Evolutionary conservation across 352 stramenopile species (phyloP).

Genomic region (Thraustochytrium striatum): DNA sequence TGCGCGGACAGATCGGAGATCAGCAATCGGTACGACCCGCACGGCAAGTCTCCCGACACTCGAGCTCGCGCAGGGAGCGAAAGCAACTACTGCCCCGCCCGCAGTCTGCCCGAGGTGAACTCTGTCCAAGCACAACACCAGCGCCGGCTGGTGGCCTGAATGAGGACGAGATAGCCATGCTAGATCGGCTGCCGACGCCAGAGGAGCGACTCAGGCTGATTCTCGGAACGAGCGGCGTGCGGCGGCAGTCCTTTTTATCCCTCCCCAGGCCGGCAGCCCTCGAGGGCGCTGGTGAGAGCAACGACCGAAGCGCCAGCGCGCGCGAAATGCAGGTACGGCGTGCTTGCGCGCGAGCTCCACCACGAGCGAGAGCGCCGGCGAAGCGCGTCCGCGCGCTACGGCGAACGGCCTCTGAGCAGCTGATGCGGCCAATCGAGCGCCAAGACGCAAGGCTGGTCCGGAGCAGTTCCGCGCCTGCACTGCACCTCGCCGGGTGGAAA

Average conservation of each 20-base stretch:
- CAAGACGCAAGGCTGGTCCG: neutral
- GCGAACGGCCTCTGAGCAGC: too few relatives aligned
- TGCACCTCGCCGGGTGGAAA: neutral
- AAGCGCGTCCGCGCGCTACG: too few relatives aligned
- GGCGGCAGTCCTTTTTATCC: neutral
- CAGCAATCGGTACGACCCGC: too few relatives aligned
- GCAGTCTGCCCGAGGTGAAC: too few relatives aligned
- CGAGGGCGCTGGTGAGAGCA: neutral
- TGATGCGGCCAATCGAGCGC: neutral
- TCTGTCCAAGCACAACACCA: too few relatives aligned
- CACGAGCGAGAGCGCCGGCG: neutral
- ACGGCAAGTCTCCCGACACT: too few relatives aligned
- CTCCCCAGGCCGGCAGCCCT: neutral
- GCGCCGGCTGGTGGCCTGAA: too few relatives aligned
- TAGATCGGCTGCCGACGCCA: neutral
- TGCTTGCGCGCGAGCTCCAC: neutral
- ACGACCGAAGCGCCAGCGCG: too few relatives aligned
- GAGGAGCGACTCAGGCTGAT: neutral
- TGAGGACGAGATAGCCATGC: neutral
- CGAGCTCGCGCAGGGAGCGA: too few relatives aligned
- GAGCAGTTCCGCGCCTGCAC: neutral
- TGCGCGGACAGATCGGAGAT: too few relatives aligned
- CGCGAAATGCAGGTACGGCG: too few relatives aligned
- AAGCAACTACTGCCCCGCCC: too few relatives aligned
- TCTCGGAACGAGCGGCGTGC: neutral